Conservation (phyloP, 2,329 filamentous ascomycete species). For the Trematosphaeria pertusa region DNA sequence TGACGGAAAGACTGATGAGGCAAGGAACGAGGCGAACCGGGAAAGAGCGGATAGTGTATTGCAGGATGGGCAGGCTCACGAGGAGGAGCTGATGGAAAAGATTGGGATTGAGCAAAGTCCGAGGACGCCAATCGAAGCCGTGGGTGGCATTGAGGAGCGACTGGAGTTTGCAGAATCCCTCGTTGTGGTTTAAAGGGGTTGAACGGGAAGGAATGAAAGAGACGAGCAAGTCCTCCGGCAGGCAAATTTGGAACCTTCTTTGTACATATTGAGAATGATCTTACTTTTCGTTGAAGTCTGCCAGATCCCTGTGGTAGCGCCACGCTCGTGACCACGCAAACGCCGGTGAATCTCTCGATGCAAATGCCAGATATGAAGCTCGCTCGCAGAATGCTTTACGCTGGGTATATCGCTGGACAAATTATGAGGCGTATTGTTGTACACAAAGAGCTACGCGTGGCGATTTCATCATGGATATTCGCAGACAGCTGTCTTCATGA, state of each 20-base stretch:
- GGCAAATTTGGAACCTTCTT: slow-evolving; percentile 17
- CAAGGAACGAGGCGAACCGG: slow-evolving; percentile 27
- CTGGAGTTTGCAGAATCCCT: slow-evolving; percentile 11
- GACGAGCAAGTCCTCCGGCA: slow-evolving; percentile 13
- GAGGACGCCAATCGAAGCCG: slow-evolving; percentile 22
- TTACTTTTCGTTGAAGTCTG: too few relatives aligned
- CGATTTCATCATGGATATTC: too few relatives aligned
- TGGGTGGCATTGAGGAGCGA: slow-evolving; percentile 30
- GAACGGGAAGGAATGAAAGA: background rate
- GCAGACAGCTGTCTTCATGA: too few relatives aligned
- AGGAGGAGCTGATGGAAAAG: slow-evolving; percentile 30
- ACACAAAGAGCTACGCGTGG: too few relatives aligned
- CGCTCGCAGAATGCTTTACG: too few relatives aligned
- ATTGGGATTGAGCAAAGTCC: slow-evolving; percentile 26
- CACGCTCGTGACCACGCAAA: too few relatives aligned
- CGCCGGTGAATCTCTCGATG: too few relatives aligned
- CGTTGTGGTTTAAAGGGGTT: background rate
- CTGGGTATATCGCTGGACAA: too few relatives aligned
- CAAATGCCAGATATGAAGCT: too few relatives aligned
- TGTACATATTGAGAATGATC: slow-evolving; percentile 15
- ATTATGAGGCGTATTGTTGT: too few relatives aligned
- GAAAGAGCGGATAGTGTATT: slow-evolving; percentile 41
- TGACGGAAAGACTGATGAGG: slow-evolving; percentile 4
- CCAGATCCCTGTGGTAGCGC: too few relatives aligned
- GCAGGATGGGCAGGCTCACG: slow-evolving; percentile 25